phyloP scores from a whole-genome alignment of 177 flowering plant species.

The Vitis hybrid region DNA sequence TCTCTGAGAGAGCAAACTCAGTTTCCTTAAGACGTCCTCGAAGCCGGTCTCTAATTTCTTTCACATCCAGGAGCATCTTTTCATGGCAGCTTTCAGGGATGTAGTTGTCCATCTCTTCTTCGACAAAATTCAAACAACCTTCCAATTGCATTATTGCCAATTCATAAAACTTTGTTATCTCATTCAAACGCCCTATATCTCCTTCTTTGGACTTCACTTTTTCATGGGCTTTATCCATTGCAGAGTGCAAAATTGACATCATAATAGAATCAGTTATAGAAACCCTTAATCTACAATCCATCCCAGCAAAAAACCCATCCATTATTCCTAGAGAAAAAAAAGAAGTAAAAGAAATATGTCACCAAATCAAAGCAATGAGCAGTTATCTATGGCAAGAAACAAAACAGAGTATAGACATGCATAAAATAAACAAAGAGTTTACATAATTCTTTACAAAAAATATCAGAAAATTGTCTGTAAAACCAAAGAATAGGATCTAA shows the following conservation, averaged over 20 bases:
- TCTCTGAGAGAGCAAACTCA: constrained; percentile 46
- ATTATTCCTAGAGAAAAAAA: constrained; percentile 20
- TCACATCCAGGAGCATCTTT: constrained; percentile 44
- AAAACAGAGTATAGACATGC: not conserved
- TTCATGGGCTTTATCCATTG: constrained; percentile 70
- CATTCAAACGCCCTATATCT: constrained; percentile 52
- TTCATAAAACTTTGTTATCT: constrained; percentile 70
- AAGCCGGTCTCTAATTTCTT: constrained; percentile 53
- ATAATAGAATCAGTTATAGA: constrained; percentile 67
- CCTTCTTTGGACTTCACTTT: constrained; percentile 55
- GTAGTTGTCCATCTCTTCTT: constrained; percentile 48
- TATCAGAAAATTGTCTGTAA: too few species aligned
- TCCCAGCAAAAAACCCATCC: constrained; percentile 48
- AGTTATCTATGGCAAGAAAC: not conserved
- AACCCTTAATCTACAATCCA: constrained; percentile 37
- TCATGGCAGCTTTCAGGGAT: constrained; percentile 44
- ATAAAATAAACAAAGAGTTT: too few species aligned
- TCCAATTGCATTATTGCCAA: constrained; percentile 74
- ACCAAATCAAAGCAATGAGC: not conserved
- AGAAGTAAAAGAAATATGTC: not conserved
- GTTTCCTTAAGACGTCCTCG: constrained; percentile 54
- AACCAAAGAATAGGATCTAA: too few species aligned
- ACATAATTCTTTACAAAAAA: too few species aligned
- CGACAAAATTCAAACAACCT: constrained; percentile 61
- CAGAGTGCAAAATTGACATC: constrained; percentile 62